Percentiles rank a stretch among this genome's conserved stretches.
These are phyloP conservation scores for Chlamydomonas schloesseri DNA, from an alignment of 139 green algal genomes.

Conservation along the genomic window DNA sequence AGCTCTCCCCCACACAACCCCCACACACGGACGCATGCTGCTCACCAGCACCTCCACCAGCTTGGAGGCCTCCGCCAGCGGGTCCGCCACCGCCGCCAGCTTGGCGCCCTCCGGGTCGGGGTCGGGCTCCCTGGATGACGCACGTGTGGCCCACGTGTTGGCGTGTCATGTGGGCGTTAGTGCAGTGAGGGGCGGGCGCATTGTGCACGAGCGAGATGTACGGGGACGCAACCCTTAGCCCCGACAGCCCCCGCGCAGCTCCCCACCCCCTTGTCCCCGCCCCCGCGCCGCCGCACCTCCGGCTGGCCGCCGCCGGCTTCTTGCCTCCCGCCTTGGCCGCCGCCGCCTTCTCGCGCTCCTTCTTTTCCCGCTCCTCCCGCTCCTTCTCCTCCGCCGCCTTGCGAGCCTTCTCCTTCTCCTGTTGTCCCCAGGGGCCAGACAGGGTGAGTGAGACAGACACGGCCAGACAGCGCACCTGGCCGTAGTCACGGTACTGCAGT, in stretches of 20 bases:
- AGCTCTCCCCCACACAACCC: too few relatives aligned
- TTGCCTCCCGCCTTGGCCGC: constrained; percentile 19
- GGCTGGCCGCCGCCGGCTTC: constrained; percentile 14
- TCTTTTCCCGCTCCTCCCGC: constrained; percentile 36
- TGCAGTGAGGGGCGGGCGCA: too few relatives aligned
- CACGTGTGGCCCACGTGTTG: too few relatives aligned
- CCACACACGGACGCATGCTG: too few relatives aligned
- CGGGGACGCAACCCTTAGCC: too few relatives aligned
- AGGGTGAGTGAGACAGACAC: background rate
- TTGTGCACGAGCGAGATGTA: too few relatives aligned
- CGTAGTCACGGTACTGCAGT: too few relatives aligned
- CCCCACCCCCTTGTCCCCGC: background rate
- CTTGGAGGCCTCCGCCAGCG: constrained; percentile 90
- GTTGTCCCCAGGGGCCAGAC: background rate
- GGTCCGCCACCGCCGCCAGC: constrained; percentile 80
- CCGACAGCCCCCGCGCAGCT: too few relatives aligned
- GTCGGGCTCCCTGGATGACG: constrained; percentile 66
- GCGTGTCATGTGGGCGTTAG: too few relatives aligned
- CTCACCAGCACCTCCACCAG: constrained; percentile 80
- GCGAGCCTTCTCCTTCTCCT: constrained; percentile 46
- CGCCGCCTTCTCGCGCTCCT: constrained; percentile 33
- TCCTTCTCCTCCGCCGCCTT: constrained; percentile 44
- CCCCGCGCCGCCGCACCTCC: too few relatives aligned
- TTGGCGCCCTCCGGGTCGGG: constrained; percentile 88
- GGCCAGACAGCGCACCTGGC: background rate